A percentile compares a stretch with the other conserved stretches of the same genome.
These are phyloP conservation scores for Solanum bulbocastanum DNA, from an alignment of 257 asterid species.

Conservation along the genomic window DNA sequence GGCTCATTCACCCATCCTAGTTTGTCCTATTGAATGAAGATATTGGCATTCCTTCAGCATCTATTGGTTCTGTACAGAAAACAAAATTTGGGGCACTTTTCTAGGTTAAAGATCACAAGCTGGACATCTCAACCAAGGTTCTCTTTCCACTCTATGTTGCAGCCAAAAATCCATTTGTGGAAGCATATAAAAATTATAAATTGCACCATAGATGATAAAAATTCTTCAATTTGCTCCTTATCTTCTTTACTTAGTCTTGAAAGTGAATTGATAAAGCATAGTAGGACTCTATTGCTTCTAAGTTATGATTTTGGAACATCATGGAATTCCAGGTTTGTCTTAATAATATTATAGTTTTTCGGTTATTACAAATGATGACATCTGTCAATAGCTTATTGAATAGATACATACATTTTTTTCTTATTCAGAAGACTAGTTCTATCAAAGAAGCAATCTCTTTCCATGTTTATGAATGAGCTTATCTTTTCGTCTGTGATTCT, in stretches of 20 bases:
- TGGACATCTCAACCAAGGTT: slow-evolving; percentile 65
- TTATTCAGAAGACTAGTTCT: slow-evolving; percentile 54
- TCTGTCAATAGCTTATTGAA: not conserved
- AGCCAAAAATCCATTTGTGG: slow-evolving; percentile 65
- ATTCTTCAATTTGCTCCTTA: slow-evolving; percentile 5
- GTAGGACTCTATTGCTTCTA: slow-evolving; percentile 67
- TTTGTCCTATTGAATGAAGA: slow-evolving; percentile 47
- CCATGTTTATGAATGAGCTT: too few species aligned
- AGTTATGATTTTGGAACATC: slow-evolving; percentile 92
- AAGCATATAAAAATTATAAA: slow-evolving; percentile 33
- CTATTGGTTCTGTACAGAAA: slow-evolving; percentile 4
- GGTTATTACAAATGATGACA: not conserved
- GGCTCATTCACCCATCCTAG: slow-evolving; percentile 78
- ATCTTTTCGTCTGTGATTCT: slow-evolving; percentile 66
- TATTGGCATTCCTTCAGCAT: slow-evolving; percentile 11
- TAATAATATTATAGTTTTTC: not conserved
- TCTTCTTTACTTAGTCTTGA: slow-evolving; percentile 21
- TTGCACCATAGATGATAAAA: slow-evolving; percentile 11
- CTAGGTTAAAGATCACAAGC: slow-evolving; percentile 63
- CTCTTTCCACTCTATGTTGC: slow-evolving; percentile 50
- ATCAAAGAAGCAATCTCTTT: slow-evolving; percentile 33
- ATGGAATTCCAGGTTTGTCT: slow-evolving; percentile 74
- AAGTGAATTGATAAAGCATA: slow-evolving; percentile 65
- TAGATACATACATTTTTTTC: not conserved
- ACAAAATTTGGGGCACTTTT: slow-evolving; percentile 23